phyloP scores from a whole-genome alignment of 208 protist species.

The Acanthamoeba healyi region DNA sequence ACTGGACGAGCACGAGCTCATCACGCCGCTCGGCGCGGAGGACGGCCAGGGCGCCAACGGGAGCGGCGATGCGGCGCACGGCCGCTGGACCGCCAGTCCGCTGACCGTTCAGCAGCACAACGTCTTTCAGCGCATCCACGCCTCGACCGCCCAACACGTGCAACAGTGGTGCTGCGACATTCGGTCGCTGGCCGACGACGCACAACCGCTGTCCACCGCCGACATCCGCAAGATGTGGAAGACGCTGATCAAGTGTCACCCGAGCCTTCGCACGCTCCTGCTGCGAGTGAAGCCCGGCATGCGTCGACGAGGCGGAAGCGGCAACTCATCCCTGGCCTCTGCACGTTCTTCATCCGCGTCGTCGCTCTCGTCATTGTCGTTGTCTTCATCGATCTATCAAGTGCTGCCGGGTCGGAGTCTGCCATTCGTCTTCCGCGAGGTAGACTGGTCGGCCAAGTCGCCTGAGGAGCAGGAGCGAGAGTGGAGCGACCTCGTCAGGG shows the following conservation, averaged over 20 bases:
- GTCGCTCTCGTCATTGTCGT: not conserved
- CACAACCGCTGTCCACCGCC: not conserved
- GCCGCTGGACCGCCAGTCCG: not conserved
- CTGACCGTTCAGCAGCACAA: slow-evolving; percentile 13
- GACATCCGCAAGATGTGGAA: not conserved
- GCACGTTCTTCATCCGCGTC: not conserved
- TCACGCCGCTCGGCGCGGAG: not conserved
- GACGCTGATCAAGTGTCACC: not conserved
- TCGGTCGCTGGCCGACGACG: not conserved
- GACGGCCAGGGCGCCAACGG: no score
- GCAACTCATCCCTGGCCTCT: not conserved
- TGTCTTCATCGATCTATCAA: not conserved
- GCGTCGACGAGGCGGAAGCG: not conserved
- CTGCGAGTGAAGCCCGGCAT: slow-evolving; percentile 1
- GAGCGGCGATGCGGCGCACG: not conserved
- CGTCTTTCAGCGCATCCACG: not conserved
- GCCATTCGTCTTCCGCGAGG: not conserved
- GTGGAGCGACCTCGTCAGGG: not conserved
- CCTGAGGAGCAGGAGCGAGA: not conserved
- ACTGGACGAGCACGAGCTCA: slow-evolving; percentile 19
- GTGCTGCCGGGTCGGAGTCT: not conserved
- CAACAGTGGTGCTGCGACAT: slow-evolving; percentile 22
- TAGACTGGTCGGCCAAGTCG: slow-evolving; percentile 29
- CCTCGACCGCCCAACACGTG: not conserved
- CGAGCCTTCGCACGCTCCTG: slow-evolving; percentile 5